Percentiles rank a stretch among this genome's conserved stretches.
Conservation (phyloP, 106 monocot species). For the Dioscorea alata region DNA sequence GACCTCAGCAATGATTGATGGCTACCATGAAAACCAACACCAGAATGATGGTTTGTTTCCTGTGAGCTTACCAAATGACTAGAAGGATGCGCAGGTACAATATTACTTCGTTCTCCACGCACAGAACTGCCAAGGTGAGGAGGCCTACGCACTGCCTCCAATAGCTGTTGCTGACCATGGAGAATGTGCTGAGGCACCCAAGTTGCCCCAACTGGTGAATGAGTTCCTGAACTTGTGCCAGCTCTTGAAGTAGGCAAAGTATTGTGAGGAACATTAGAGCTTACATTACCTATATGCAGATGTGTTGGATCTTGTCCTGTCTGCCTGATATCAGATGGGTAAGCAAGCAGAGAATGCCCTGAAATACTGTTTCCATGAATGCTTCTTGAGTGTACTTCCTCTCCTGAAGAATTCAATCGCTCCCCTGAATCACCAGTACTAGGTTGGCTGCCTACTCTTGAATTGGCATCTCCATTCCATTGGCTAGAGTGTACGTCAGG, state of each 20-base stretch:
- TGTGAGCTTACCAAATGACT: slow-evolving; percentile 23
- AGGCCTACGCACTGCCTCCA: slow-evolving; percentile 23
- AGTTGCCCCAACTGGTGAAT: slow-evolving; percentile 22
- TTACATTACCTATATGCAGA: slow-evolving; percentile 30
- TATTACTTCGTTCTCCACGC: slow-evolving; percentile 23
- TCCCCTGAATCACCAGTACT: slow-evolving; percentile 22
- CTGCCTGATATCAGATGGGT: slow-evolving; percentile 21
- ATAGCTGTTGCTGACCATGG: slow-evolving; percentile 20
- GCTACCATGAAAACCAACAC: slow-evolving; percentile 16
- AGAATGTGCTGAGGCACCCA: slow-evolving; percentile 36
- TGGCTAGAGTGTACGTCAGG: slow-evolving; percentile 11
- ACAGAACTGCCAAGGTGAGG: slow-evolving; percentile 17
- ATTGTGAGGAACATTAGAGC: slow-evolving; percentile 21
- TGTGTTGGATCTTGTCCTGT: slow-evolving; percentile 36
- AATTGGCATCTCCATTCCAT: slow-evolving; percentile 29
- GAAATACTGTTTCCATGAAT: slow-evolving; percentile 9
- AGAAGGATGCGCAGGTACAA: slow-evolving; percentile 23
- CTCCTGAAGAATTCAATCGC: slow-evolving; percentile 18
- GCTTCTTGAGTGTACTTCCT: slow-evolving; percentile 23
- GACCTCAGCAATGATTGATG: slow-evolving; percentile 39
- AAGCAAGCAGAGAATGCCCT: slow-evolving; percentile 18
- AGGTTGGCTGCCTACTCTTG: slow-evolving; percentile 25
- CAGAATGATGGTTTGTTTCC: slow-evolving; percentile 20
- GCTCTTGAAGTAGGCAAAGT: slow-evolving; percentile 24
- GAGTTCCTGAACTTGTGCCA: slow-evolving; percentile 23